These are phyloP conservation scores for Cryptococcus deneoformans DNA, from an alignment of 1,284 basidiomycete species.

Conservation along the genomic window DNA sequence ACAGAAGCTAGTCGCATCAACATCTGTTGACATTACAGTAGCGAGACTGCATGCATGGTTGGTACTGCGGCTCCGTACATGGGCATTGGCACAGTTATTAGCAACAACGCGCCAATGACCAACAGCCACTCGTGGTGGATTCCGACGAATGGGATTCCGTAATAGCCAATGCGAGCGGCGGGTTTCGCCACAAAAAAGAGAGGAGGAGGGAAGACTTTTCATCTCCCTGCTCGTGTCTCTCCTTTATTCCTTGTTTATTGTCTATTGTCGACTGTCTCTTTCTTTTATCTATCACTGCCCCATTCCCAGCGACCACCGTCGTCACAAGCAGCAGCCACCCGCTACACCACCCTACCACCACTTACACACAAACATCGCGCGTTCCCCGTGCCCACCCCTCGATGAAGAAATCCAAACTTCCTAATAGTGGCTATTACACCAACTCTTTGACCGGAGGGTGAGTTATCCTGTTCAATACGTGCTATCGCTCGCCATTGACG, in stretches of 20 bases:
- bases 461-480: slow-evolving; percentile 10
- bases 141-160: too few species aligned
- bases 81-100: too few species aligned
- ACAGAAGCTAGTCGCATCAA: too few species aligned
- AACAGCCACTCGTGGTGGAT: too few species aligned
- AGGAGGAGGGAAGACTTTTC: too few species aligned
- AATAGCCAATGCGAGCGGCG: too few species aligned
- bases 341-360: neutral
- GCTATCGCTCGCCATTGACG: neutral
- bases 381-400: slow-evolving; percentile 16
- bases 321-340: neutral
- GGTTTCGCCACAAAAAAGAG: too few species aligned
- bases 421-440: slow-evolving; percentile 40
- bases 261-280: neutral
- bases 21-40: too few species aligned
- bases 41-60: too few species aligned
- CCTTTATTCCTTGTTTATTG: neutral
- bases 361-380: neutral
- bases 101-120: too few species aligned
- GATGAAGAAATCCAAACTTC: slow-evolving; percentile 46
- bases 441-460: slow-evolving; percentile 33
- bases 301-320: neutral
- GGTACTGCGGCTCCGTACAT: too few species aligned
- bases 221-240: too few species aligned
- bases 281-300: neutral